These are phyloP conservation scores for Plantago rigida DNA, from an alignment of 305 asterid species.

Conservation along the genomic window DNA sequence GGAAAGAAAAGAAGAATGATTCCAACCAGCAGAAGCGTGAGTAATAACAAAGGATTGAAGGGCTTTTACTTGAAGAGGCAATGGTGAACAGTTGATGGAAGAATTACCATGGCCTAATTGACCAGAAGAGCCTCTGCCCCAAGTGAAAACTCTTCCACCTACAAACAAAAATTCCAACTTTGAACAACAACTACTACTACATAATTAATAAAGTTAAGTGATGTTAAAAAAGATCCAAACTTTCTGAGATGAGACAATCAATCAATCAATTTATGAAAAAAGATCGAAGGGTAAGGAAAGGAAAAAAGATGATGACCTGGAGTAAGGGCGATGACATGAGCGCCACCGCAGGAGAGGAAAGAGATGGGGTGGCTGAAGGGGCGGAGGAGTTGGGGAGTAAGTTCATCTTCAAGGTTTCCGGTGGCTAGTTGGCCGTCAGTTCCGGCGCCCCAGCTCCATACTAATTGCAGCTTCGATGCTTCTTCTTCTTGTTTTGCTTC, in stretches of 20 bases:
- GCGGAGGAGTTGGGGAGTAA: slow-evolving; percentile 52
- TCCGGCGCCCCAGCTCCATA: slow-evolving; percentile 99
- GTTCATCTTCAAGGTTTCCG: slow-evolving; percentile 56
- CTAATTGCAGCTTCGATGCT: slow-evolving; percentile 27
- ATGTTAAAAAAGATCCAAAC: too few species aligned
- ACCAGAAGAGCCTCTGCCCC: slow-evolving; percentile 92
- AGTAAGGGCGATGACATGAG: slow-evolving; percentile 70
- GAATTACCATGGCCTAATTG: slow-evolving; percentile 75
- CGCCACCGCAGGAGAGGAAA: slow-evolving; percentile 87
- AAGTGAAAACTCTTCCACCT: slow-evolving; percentile 75
- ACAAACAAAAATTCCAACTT: slow-evolving; percentile 11
- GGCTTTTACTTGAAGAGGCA: slow-evolving; percentile 41
- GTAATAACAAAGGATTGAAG: slow-evolving; percentile 39
- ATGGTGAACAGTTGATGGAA: slow-evolving; percentile 21
- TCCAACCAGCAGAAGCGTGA: slow-evolving; percentile 87
- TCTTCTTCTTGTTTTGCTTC: slow-evolving; percentile 16
- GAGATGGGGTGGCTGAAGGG: slow-evolving; percentile 46
- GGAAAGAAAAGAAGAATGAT: slow-evolving; percentile 81
- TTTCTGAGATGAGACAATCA: too few species aligned
- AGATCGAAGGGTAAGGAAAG: too few species aligned
- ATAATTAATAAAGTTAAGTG: too few species aligned
- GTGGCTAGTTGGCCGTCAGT: slow-evolving; percentile 85
- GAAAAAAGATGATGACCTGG: slow-evolving; percentile 26
- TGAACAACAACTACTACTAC: too few species aligned
- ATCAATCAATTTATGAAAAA: too few species aligned